Base-by-base conservation (phyloP, 192 early-diverging fungal species). In the Linnemannia hyalina region DNA sequence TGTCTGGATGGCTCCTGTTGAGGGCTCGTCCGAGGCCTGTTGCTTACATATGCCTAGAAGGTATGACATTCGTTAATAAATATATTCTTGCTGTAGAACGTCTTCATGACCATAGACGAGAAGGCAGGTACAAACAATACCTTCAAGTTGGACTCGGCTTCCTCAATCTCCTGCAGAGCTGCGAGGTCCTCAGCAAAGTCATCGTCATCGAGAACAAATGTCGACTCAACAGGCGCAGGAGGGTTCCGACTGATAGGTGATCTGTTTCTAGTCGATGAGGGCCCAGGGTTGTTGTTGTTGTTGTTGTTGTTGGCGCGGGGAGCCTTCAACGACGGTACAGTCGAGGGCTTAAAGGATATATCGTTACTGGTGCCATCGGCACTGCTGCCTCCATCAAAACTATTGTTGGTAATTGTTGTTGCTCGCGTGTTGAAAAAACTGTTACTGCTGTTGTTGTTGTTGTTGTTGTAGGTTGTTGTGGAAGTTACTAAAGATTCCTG, bases 181-280 rank as follows among this genome's bases (percentile, higher is more conserved):
- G 49, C 57, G 42, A 78, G 77, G 8, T 83, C 71, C 9, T 83
- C 75, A 47, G 42, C 57, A 72, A 78, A 83, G n/a, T 77, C 42
- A 32, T 82, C 69, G 23, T 82, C 80, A 18, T 74, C 73, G 9
- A 76, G 26, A 5, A 29, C 60, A 38, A 63, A 76, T 40, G 29
- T 41, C 0, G 75, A 20, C 40, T 38, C 47, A 6, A 54, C 16
- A 8, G 60, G 13, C 26, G 57, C n/a, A 9, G 16, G 35, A 54
- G 18, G 29, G 35, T 57, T 35, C 75, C 36, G 23, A 55, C 13
- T 29, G 10, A 32, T 29, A 65, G n/a, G 60, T 23, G 60, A 29
- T 29, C 29, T 15, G 60, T 23, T 13, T 32, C 26, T 32, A 15
- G 60, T 3, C 1, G 29, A 65, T 32, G 29, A 65, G 7, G 26